These are phyloP conservation scores for Arabidopsis suecica DNA, from an alignment of 345 rosid species.

Conservation along the genomic window DNA sequence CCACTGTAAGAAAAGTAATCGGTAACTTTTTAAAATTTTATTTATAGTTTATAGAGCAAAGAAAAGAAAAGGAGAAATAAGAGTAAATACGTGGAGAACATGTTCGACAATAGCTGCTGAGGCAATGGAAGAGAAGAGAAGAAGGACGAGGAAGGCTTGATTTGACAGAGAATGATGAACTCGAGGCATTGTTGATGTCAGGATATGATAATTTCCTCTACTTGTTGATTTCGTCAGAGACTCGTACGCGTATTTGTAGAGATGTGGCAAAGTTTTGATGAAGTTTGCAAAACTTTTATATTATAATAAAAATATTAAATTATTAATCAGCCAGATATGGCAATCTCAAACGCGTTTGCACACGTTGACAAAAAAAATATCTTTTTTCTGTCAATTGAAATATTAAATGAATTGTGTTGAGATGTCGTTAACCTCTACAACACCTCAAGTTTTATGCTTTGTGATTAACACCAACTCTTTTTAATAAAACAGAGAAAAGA, in stretches of 20 bases:
- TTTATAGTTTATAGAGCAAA: background rate
- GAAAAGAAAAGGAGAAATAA: background rate
- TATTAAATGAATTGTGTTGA: too few relatives aligned
- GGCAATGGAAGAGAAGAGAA: slow-evolving; percentile 50
- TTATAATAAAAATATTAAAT: background rate
- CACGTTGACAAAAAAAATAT: too few relatives aligned
- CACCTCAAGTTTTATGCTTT: too few relatives aligned
- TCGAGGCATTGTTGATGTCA: slow-evolving; percentile 19
- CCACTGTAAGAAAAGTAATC: background rate
- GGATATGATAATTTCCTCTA: background rate
- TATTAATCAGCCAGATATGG: background rate
- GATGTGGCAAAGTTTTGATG: background rate
- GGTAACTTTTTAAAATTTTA: background rate
- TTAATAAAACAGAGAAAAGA: too few relatives aligned
- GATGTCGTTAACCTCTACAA: too few relatives aligned
- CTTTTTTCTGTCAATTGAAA: too few relatives aligned
- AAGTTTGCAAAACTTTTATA: too few relatives aligned
- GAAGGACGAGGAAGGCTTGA: slow-evolving; percentile 9
- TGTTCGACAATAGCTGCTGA: slow-evolving; percentile 74
- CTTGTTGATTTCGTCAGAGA: background rate
- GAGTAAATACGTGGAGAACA: slow-evolving; percentile 57
- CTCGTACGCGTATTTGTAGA: background rate
- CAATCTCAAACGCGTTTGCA: too few relatives aligned
- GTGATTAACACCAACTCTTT: too few relatives aligned
- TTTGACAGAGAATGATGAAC: slow-evolving; percentile 1